Evolutionary conservation across 495 filamentous ascomycete species (phyloP).

Genomic region (Penicillium soppii): DNA sequence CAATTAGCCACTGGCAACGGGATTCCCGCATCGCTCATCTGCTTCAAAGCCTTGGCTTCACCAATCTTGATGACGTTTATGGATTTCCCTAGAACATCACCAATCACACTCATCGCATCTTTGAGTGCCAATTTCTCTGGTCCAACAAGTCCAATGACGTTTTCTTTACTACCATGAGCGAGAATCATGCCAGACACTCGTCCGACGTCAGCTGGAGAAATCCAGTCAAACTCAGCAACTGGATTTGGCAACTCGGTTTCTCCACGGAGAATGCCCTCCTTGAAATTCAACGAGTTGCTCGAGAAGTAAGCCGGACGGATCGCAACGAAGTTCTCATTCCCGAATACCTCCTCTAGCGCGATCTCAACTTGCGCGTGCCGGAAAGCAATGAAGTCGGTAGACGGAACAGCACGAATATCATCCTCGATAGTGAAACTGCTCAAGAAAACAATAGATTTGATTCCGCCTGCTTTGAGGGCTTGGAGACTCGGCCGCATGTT

Average conservation of each 20-base stretch:
- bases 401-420: neutral
- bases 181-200: constrained; percentile 10
- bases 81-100: constrained; percentile 3
- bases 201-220: constrained; percentile 16
- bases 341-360: constrained; percentile 16
- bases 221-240: constrained; percentile 10
- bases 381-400: constrained; percentile 7
- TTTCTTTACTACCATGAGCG: constrained; percentile 3
- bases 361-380: constrained; percentile 17
- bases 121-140: constrained; percentile 1
- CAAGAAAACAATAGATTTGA: constrained; percentile 17
- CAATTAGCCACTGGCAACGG: neutral
- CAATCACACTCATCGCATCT: constrained; percentile 9
- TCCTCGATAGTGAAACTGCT: constrained; percentile 16
- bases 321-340: constrained; percentile 8
- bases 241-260: constrained; percentile 8
- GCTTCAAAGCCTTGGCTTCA: constrained; percentile 3
- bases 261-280: constrained; percentile 6
- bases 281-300: constrained; percentile 8
- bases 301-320: constrained; percentile 16
- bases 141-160: constrained; percentile 10
- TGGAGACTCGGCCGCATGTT: constrained; percentile 5
- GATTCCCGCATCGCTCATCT: neutral
- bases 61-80: constrained; percentile 7
- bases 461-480: constrained; percentile 13